Conservation (phyloP, 768 basidiomycete genomes). For the Lactifluus echinatus region DNA sequence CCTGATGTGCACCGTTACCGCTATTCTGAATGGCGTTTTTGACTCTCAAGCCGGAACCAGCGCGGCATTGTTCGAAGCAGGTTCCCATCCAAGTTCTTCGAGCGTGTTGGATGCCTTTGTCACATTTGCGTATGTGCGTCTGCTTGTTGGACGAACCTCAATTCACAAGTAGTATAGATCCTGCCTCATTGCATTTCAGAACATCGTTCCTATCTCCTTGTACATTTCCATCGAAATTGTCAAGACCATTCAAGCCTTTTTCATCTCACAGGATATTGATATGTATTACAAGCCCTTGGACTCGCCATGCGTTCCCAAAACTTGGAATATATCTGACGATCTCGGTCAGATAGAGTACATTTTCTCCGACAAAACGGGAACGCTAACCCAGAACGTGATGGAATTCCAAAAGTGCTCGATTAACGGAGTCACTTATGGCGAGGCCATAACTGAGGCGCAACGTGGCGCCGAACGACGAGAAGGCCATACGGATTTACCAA, state of each 20-base stretch:
- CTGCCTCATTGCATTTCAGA: conserved; percentile 93
- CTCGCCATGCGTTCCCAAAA: conserved; percentile 87
- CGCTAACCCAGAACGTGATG: conserved; percentile 97
- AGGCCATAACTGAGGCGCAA: conserved; percentile 93
- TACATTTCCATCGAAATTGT: conserved; percentile 98
- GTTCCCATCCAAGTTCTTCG: conserved; percentile 52
- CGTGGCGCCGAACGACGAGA: conserved; percentile 83
- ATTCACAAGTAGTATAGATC: conserved; percentile 42
- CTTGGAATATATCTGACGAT: conserved; percentile 98
- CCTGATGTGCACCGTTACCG: conserved; percentile 67
- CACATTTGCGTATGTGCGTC: conserved; percentile 73
- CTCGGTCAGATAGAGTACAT: conserved; percentile 97
- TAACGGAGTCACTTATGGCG: conserved; percentile 77
- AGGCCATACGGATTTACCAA: conserved; percentile 55
- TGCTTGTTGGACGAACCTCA: not conserved
- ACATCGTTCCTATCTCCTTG: conserved; percentile 91
- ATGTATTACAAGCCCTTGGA: conserved; percentile 91
- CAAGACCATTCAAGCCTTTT: conserved; percentile 95
- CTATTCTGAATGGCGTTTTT: conserved; percentile 66
- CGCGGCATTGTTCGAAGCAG: conserved; percentile 60
- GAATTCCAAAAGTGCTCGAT: conserved; percentile 96
- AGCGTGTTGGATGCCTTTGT: conserved; percentile 67
- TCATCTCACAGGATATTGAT: conserved; percentile 92
- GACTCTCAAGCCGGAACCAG: conserved; percentile 56
- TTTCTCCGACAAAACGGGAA: conserved; percentile 92